phyloP scores from a whole-genome alignment of 2,329 filamentous ascomycete species.

The Alternaria gansuensis region DNA sequence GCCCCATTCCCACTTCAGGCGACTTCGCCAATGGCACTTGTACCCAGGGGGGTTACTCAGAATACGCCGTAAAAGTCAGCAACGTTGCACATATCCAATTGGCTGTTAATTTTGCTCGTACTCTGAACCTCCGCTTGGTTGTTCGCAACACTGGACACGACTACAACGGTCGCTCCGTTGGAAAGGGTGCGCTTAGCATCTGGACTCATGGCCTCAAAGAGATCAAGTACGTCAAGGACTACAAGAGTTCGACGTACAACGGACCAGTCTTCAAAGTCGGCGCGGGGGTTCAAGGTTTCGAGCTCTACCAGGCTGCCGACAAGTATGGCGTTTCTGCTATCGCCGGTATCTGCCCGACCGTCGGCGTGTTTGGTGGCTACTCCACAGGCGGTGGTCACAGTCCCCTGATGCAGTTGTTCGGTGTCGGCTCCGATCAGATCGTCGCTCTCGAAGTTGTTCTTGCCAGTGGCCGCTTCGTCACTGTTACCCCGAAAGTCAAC shows the following conservation, averaged over 20 bases:
- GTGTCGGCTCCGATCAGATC: conserved; percentile 50
- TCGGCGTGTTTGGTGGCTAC: conserved; percentile 60
- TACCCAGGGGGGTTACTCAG: conserved; percentile 43
- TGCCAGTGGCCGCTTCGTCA: conserved; percentile 38
- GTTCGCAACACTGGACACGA: conserved; percentile 48
- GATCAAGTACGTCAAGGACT: conserved; percentile 42
- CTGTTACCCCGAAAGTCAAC: conserved; percentile 46
- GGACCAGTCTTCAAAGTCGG: conserved; percentile 46
- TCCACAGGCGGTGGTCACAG: conserved; percentile 63
- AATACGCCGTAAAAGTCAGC: conserved; percentile 39
- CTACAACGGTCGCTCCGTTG: conserved; percentile 43
- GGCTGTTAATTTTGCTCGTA: conserved; percentile 46
- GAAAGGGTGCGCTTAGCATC: conserved; percentile 41
- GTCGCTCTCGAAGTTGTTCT: conserved; percentile 49
- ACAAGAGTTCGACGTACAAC: conserved; percentile 36
- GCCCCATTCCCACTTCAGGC: conserved; percentile 31
- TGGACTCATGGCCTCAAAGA: conserved; percentile 46
- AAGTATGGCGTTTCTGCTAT: conserved; percentile 40
- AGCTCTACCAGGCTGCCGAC: conserved; percentile 43
- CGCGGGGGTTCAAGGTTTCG: conserved; percentile 46
- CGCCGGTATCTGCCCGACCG: conserved; percentile 55
- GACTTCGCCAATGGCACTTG: conserved; percentile 36
- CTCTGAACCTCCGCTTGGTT: conserved; percentile 44
- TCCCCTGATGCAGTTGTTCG: conserved; percentile 60
- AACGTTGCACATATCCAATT: conserved; percentile 48